These are phyloP conservation scores for Ilex asprella DNA, from an alignment of 257 asterid genomes.

Conservation along the genomic window DNA sequence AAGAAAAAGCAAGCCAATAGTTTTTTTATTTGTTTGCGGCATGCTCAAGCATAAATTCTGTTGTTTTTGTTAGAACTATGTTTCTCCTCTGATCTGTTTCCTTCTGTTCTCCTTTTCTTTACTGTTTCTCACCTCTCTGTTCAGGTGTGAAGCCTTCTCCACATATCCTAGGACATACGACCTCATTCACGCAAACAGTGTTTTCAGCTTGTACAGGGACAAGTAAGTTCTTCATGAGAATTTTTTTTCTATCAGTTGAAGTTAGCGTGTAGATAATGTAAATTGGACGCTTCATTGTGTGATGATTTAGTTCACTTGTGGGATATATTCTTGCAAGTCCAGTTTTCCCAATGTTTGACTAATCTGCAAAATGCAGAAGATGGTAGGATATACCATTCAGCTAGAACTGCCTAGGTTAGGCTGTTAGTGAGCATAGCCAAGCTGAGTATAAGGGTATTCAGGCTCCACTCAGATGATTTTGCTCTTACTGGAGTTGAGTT, in stretches of 20 bases:
- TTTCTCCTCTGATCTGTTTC: neutral
- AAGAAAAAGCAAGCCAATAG: neutral
- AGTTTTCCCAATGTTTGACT: too few relatives aligned
- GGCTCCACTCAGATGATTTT: too few relatives aligned
- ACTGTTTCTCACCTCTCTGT: neutral
- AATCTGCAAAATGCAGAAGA: too few relatives aligned
- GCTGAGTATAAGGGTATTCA: too few relatives aligned
- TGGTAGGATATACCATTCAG: too few relatives aligned
- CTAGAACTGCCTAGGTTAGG: too few relatives aligned
- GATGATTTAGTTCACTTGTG: neutral
- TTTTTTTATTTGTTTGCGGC: too few relatives aligned
- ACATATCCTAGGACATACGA: neutral
- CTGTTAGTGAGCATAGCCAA: too few relatives aligned
- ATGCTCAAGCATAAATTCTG: neutral
- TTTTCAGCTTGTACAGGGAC: neutral
- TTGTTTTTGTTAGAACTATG: neutral
- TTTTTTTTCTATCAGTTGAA: neutral
- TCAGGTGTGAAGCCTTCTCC: conserved; percentile 1
- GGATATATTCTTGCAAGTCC: too few relatives aligned
- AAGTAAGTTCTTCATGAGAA: neutral
- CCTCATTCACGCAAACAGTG: neutral
- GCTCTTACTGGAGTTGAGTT: too few relatives aligned
- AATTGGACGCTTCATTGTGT: neutral
- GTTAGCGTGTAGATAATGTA: neutral
- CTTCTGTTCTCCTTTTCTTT: neutral